Percentiles rank a stretch among this genome's conserved stretches.
Conservation (phyloP, 2,329 filamentous ascomycete genomes). For the Anthostomella pinea region DNA sequence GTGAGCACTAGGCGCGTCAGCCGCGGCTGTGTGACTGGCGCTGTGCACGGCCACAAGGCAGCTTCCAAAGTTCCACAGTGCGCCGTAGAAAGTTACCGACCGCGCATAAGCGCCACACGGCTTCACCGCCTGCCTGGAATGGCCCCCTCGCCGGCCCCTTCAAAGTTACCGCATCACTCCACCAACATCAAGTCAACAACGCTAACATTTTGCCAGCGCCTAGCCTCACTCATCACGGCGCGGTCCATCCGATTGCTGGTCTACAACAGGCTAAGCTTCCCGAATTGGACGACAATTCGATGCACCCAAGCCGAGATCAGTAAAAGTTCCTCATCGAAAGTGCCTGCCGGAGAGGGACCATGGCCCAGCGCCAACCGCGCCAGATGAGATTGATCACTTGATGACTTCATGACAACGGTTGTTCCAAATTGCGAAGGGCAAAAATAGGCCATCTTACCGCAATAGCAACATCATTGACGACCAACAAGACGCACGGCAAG, state of each 20-base stretch:
- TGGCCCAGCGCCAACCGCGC: neutral
- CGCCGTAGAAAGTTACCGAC: too few relatives aligned
- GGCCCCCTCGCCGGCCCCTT: conserved; percentile 1
- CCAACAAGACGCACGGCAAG: neutral
- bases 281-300: too few relatives aligned
- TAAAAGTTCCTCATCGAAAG: too few relatives aligned
- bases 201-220: conserved; percentile 10
- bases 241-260: too few relatives aligned
- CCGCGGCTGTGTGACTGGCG: neutral
- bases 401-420: neutral
- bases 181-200: neutral
- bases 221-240: too few relatives aligned
- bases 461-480: neutral
- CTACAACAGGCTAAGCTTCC: too few relatives aligned
- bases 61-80: too few relatives aligned
- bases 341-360: too few relatives aligned
- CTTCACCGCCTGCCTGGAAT: conserved; percentile 16
- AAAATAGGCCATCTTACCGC: neutral
- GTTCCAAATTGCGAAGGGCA: neutral
- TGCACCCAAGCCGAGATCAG: too few relatives aligned
- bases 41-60: conserved; percentile 1
- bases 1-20: neutral
- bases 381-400: neutral
- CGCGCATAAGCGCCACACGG: conserved; percentile 4
- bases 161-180: too few relatives aligned